Percentiles rank a stretch among this genome's conserved stretches.
Evolutionary conservation across 768 basidiomycete species (phyloP).

Genomic region (Collybia sordida): DNA sequence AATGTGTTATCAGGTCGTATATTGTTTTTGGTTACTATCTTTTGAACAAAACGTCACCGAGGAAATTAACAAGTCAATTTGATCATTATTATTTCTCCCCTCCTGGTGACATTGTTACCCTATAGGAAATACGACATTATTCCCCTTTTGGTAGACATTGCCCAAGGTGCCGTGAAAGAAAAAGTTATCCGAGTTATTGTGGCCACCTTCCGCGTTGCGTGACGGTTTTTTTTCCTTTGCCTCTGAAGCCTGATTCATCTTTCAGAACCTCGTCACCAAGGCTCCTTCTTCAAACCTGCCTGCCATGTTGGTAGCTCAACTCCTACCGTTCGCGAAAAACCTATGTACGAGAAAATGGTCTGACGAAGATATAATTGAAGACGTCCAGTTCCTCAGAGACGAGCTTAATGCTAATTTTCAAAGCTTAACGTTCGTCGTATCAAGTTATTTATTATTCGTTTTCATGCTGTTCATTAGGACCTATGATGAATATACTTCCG

Average conservation of each 20-base stretch:
- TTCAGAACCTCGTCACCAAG: conserved; percentile 84
- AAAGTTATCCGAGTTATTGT: conserved; percentile 94
- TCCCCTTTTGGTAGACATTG: conserved; percentile 78
- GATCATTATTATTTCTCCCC: neutral
- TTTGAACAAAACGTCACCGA: conserved; percentile 87
- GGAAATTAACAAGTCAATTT: conserved; percentile 78
- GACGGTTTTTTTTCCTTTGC: neutral
- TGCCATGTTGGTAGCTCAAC: conserved; percentile 86
- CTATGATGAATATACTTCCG: conserved; percentile 94
- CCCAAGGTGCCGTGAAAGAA: conserved; percentile 91
- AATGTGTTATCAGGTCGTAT: conserved; percentile 92
- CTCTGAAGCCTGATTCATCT: conserved; percentile 8
- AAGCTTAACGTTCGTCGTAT: conserved; percentile 75
- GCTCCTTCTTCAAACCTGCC: conserved; percentile 89
- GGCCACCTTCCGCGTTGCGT: conserved; percentile 79
- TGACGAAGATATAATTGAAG: conserved; percentile 93
- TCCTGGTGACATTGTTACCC: neutral
- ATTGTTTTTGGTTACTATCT: conserved; percentile 92
- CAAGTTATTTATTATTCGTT: neutral
- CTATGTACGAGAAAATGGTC: conserved; percentile 85
- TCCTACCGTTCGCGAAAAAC: conserved; percentile 86
- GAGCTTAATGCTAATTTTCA: conserved; percentile 86
- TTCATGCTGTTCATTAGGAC: conserved; percentile 52
- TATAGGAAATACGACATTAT: conserved; percentile 86
- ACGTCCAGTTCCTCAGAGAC: conserved; percentile 83